A percentile compares a stretch with the other conserved stretches of the same genome.
These are phyloP conservation scores for Thraustochytrium sp. DNA, from an alignment of 352 stramenopile genomes.

Conservation along the genomic window DNA sequence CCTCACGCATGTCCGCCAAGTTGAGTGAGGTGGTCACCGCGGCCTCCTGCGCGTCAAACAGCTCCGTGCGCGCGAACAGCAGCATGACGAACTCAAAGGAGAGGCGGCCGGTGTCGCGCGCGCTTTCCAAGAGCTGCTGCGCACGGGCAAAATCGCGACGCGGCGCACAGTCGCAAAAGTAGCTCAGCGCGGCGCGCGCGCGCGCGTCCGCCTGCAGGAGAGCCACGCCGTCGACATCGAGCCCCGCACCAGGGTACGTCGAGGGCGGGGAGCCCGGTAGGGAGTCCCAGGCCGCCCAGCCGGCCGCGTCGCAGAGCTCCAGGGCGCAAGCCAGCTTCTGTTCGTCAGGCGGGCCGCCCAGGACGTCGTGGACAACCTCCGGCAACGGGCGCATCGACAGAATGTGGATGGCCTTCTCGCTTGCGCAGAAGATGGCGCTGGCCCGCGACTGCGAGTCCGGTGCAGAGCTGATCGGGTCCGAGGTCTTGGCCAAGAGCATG, in stretches of 20 bases:
- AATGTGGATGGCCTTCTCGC: conserved; percentile 25
- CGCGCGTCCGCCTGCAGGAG: neutral
- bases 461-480: neutral
- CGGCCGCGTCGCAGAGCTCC: conserved; percentile 1
- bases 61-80: neutral
- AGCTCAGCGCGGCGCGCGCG: neutral
- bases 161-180: neutral
- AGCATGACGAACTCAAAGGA: conserved; percentile 9
- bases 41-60: neutral
- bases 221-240: neutral
- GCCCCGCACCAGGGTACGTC: neutral
- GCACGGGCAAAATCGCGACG: neutral
- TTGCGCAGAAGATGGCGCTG: neutral
- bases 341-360: neutral
- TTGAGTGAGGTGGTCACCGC: conserved; percentile 15
- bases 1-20: conserved; percentile 5
- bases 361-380: neutral
- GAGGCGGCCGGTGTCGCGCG: neutral
- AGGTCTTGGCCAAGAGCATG: neutral
- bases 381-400: neutral
- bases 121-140: neutral
- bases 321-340: neutral
- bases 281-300: neutral
- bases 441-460: neutral
- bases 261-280: neutral